Evolutionary conservation across 1,284 basidiomycete genomes (phyloP).

Genomic region (Mrakiaceae sp.): DNA sequence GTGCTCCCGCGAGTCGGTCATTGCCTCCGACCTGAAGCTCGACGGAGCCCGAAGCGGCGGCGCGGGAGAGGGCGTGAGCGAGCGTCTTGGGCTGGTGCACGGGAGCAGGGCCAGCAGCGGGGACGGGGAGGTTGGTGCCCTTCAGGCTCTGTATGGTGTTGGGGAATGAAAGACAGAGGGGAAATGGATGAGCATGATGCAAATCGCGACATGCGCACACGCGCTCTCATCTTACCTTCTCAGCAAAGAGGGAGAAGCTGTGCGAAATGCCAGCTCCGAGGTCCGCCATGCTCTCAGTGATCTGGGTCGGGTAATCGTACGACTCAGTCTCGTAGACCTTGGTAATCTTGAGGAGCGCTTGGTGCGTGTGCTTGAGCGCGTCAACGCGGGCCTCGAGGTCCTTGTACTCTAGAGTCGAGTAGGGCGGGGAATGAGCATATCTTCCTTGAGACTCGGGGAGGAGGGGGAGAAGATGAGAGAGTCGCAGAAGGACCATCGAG

Average conservation of each 20-base stretch:
- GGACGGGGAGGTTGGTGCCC: slow-evolving; percentile 72
- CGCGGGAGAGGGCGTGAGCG: slow-evolving; percentile 80
- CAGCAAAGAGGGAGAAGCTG: slow-evolving; percentile 73
- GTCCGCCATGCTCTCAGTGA: slow-evolving; percentile 43
- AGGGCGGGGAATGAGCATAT: not conserved
- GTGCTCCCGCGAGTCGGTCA: slow-evolving; percentile 59
- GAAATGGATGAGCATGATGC: not conserved
- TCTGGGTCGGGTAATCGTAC: slow-evolving; percentile 64
- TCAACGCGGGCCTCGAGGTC: slow-evolving; percentile 91
- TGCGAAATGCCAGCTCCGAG: slow-evolving; percentile 55
- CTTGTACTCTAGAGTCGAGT: slow-evolving; percentile 66
- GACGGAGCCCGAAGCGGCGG: slow-evolving; percentile 58
- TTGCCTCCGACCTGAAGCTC: slow-evolving; percentile 45
- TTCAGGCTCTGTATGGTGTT: slow-evolving; percentile 17
- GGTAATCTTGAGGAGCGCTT: slow-evolving; percentile 68
- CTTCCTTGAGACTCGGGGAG: not conserved
- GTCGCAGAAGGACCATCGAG: no score
- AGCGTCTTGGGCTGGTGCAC: slow-evolving; percentile 78
- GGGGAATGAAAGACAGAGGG: not conserved
- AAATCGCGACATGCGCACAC: not conserved
- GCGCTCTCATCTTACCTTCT: slow-evolving; percentile 43
- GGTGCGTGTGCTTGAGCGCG: slow-evolving; percentile 70
- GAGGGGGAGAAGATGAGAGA: not conserved
- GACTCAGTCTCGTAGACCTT: slow-evolving; percentile 70
- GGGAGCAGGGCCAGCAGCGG: slow-evolving; percentile 46